Evolutionary conservation across 2,329 filamentous ascomycete genomes (phyloP).

Genomic region (Clarireedia paspali): DNA sequence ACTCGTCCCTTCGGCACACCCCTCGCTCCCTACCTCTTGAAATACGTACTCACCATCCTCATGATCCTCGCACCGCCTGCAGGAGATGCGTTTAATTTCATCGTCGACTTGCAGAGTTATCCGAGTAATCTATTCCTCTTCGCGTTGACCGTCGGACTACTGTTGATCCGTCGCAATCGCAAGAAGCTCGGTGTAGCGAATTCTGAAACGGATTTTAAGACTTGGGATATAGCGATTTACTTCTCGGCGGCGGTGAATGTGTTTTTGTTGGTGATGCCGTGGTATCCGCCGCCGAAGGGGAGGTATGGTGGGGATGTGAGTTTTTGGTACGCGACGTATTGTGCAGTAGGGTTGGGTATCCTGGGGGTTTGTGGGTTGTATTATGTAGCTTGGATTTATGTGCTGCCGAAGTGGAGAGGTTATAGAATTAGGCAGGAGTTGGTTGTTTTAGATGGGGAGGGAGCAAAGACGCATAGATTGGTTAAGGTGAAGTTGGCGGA

Average conservation of each 20-base stretch:
- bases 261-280: conserved; percentile 61
- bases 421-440: conserved; percentile 51
- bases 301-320: conserved; percentile 55
- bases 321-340: conserved; percentile 69
- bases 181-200: conserved; percentile 39
- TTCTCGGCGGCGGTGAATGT: conserved; percentile 54
- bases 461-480: conserved; percentile 38
- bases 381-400: conserved; percentile 50
- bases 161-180: conserved; percentile 48
- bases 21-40: conserved; percentile 48
- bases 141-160: conserved; percentile 48
- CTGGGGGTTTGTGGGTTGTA: conserved; percentile 47
- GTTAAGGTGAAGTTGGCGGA: conserved; percentile 45
- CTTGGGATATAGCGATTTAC: conserved; percentile 49
- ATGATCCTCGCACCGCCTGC: conserved; percentile 55
- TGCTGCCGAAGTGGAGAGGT: conserved; percentile 43
- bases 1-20: conserved; percentile 58
- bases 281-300: conserved; percentile 59
- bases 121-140: conserved; percentile 51
- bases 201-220: conserved; percentile 32
- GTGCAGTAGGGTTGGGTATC: conserved; percentile 54
- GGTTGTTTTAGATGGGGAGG: conserved; percentile 40
- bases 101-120: conserved; percentile 52
- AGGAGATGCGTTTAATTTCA: conserved; percentile 57
- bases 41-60: conserved; percentile 48